Percentiles rank a stretch among this genome's conserved stretches.
phyloP scores from a whole-genome alignment of 2,329 filamentous ascomycete genomes.

The Sclerotinia trifoliorum region DNA sequence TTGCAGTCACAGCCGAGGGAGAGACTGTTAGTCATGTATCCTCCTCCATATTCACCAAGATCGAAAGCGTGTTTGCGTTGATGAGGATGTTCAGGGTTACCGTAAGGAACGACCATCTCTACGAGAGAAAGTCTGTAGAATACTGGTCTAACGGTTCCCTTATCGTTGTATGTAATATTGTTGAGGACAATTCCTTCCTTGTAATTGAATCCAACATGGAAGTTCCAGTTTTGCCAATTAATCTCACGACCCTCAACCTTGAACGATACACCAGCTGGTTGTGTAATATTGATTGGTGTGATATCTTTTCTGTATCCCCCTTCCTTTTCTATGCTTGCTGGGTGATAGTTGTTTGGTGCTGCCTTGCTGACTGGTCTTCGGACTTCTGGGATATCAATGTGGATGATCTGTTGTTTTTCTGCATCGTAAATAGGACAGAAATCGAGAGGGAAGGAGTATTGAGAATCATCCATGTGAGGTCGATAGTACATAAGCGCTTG shows the following conservation, averaged over 20 bases:
- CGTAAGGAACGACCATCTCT: conserved; percentile 93
- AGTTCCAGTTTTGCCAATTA: conserved; percentile 90
- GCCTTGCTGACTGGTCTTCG: conserved; percentile 72
- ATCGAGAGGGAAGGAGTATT: conserved; percentile 88
- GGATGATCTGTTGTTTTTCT: conserved; percentile 64
- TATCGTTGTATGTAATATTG: conserved; percentile 87
- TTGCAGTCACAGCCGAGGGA: conserved; percentile 82
- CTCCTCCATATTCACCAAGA: conserved; percentile 76
- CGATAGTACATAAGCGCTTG: conserved; percentile 96
- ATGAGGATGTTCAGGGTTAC: conserved; percentile 76
- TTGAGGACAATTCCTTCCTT: conserved; percentile 86
- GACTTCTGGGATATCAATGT: conserved; percentile 66
- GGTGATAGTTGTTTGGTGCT: conserved; percentile 76
- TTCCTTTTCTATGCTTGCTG: conserved; percentile 66
- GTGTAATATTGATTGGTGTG: conserved; percentile 84
- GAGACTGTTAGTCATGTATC: conserved; percentile 80
- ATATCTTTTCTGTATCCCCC: conserved; percentile 76
- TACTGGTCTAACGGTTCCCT: conserved; percentile 70
- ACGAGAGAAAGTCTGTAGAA: conserved; percentile 88
- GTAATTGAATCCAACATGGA: conserved; percentile 95
- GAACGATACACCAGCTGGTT: conserved; percentile 88
- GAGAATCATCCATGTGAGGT: conserved; percentile 78
- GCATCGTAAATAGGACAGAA: conserved; percentile 91
- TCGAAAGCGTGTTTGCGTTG: conserved; percentile 82
- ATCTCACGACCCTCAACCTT: conserved; percentile 70